These are phyloP conservation scores for Citrus inodora DNA, from an alignment of 345 rosid genomes.

Conservation along the genomic window DNA sequence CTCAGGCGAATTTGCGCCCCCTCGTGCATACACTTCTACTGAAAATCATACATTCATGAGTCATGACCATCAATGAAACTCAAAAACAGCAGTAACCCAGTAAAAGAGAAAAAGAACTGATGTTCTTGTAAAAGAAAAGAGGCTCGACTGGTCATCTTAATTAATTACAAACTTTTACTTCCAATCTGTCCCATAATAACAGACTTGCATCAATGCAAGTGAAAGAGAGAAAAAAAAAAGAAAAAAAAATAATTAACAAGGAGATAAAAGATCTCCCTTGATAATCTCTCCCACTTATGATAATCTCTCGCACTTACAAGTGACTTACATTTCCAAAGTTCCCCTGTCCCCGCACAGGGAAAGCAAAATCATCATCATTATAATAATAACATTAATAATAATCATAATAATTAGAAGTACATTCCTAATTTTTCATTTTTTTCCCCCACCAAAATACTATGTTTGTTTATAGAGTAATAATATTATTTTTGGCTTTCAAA, in stretches of 20 bases:
- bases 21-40: not conserved
- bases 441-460: not conserved
- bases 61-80: not conserved
- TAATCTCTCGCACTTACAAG: conserved; percentile 21
- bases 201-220: conserved; percentile 28
- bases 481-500: not conserved
- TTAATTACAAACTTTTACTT: conserved; percentile 14
- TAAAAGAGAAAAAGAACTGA: not conserved
- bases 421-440: not conserved
- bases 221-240: not conserved
- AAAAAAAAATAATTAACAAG: not conserved
- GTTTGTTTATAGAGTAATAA: not conserved
- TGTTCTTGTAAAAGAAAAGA: conserved; percentile 3
- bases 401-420: not conserved
- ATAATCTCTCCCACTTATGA: conserved; percentile 25
- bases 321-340: conserved; percentile 42
- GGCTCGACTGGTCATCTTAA: conserved; percentile 10
- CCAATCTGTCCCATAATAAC: conserved; percentile 21
- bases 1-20: not conserved
- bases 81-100: not conserved
- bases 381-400: not conserved
- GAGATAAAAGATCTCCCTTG: conserved; percentile 24
- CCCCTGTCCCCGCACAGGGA: conserved; percentile 20
- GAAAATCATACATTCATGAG: not conserved
- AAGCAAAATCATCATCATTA: conserved; percentile 13